Conservation (phyloP, 768 basidiomycete species). For the Mrakia blollopis region DNA sequence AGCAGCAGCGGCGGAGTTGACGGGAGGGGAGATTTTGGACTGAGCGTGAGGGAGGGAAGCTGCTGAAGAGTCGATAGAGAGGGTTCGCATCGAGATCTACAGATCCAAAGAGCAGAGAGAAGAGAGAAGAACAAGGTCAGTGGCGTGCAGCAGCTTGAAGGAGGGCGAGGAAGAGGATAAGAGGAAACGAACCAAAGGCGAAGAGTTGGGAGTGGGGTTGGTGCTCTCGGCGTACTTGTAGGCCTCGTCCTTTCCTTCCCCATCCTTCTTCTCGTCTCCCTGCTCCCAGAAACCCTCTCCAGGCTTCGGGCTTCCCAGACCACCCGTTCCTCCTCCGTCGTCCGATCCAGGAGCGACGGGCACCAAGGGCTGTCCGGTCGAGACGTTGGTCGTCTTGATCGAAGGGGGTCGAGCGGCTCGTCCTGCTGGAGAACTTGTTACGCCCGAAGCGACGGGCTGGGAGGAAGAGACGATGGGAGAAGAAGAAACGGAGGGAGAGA, state of each 20-base stretch:
- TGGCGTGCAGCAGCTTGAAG: neutral
- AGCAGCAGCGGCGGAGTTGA: neutral
- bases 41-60: slow-evolving; percentile 29
- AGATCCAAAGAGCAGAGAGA: neutral
- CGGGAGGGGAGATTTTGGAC: neutral
- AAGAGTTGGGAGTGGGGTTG: slow-evolving; percentile 32
- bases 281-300: slow-evolving; percentile 15
- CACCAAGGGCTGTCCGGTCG: slow-evolving; percentile 4
- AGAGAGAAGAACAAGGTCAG: neutral
- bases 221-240: slow-evolving; percentile 25
- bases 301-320: slow-evolving; percentile 4
- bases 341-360: neutral
- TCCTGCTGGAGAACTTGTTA: neutral
- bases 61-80: slow-evolving; percentile 23
- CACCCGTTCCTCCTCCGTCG: neutral
- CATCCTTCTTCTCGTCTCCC: slow-evolving; percentile 8
- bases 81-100: slow-evolving; percentile 30
- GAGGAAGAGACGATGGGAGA: slow-evolving; percentile 9
- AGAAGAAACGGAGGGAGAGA: neutral
- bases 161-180: neutral
- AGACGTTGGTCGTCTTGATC: slow-evolving; percentile 15
- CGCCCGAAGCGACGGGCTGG: neutral
- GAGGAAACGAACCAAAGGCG: slow-evolving; percentile 24
- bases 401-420: slow-evolving; percentile 12
- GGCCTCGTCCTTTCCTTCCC: slow-evolving; percentile 13